Conservation (phyloP, 2,329 filamentous ascomycete genomes). For the Colletotrichum godetiae region DNA sequence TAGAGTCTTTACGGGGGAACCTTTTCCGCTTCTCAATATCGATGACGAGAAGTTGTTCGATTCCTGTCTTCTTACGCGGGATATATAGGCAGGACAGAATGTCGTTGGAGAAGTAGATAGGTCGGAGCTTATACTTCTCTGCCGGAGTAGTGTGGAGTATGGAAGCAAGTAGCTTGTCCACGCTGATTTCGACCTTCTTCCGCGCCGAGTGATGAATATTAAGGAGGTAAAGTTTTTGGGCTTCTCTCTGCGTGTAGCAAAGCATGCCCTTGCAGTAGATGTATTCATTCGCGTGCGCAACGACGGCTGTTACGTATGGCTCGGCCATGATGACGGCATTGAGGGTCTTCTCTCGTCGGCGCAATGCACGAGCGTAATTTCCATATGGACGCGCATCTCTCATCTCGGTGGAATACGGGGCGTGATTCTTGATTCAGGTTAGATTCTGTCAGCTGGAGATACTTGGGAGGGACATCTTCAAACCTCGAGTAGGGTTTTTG, state of each 20-base stretch:
- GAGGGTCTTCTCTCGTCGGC: constrained; percentile 69
- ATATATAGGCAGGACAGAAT: constrained; percentile 69
- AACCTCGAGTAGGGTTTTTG: no score
- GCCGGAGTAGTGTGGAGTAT: not conserved
- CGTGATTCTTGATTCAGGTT: no score
- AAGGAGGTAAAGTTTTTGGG: constrained; percentile 62
- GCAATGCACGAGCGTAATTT: constrained; percentile 63
- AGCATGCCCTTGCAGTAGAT: constrained; percentile 73
- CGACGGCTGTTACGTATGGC: constrained; percentile 69
- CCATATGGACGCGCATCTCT: no score
- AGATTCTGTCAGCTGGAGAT: no score
- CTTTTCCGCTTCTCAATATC: constrained; percentile 50
- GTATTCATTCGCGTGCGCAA: constrained; percentile 71
- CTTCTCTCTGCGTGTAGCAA: constrained; percentile 65
- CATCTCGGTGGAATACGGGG: no score
- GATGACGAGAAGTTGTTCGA: constrained; percentile 66
- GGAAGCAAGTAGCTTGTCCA: constrained; percentile 31
- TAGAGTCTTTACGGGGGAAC: constrained; percentile 53
- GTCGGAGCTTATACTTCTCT: constrained; percentile 58
- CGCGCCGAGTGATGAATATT: constrained; percentile 62
- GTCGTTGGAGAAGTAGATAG: constrained; percentile 67
- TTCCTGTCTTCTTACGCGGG: constrained; percentile 45
- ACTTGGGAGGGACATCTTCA: no score
- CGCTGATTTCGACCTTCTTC: constrained; percentile 63
- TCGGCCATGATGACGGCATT: constrained; percentile 68